Evolutionary conservation across 768 basidiomycete species (phyloP), one percentile per base, ranked within the genome.

Genomic region (Lactarius pseudohatsudake): DNA sequence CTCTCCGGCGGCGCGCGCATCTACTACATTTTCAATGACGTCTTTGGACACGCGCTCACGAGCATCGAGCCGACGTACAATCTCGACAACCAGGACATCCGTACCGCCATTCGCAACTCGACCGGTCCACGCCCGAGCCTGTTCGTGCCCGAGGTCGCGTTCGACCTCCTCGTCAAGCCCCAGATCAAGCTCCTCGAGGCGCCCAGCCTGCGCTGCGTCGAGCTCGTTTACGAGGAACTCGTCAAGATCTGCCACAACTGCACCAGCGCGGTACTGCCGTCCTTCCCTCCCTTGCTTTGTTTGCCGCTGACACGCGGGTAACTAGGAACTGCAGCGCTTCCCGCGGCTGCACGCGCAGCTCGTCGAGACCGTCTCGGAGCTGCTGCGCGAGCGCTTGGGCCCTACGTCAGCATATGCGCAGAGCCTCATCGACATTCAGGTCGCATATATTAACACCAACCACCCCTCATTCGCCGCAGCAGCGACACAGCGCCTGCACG

Each of bases 161-260:
- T 99, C 73, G 96, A 98, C 74, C 77, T 99, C 54, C 81, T 99
- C 61, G 94, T 99, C 69, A 98, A 98, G 75, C 97, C 97, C 0
- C 97, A 99, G 77, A 98, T 99, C 76, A 96, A 97, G 79, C 81
- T 98, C 28, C 79, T 99, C 59, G 96, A 98, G 77, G 86, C 93
- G 13, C 97, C 97, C 16, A 94, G 93, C 78, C 77, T 97, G 77
- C 84, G 97, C 53, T 99, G 97, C 72, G 97, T 98, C 22, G 97
- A 98, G 76, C 79, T 99, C 72, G 97, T 99, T 9, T 99, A 99
- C 75, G 97, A 99, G 76, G 97, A 99, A 77, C 80, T 99, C 62
- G 98, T 99, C 70, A 98, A 98, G 82, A 96, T 99, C 56, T 98
- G 97, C 77, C 97, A 99, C 75, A 98, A 96, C 74, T 98, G 96